Conservation (phyloP, 371 early-diverging fungal species). For the Mortierella sp. region DNA sequence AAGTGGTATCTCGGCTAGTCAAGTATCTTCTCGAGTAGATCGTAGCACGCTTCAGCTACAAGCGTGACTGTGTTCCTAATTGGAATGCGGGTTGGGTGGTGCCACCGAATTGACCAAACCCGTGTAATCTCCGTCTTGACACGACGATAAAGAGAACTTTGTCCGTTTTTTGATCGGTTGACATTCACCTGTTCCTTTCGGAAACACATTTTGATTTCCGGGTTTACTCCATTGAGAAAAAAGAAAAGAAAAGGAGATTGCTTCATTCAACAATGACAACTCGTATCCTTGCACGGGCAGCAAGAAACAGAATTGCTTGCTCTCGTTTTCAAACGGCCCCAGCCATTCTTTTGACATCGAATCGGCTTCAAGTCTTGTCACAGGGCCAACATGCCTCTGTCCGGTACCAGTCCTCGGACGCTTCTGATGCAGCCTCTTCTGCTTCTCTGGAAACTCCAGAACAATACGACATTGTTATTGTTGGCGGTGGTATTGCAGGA, state of each 20-base stretch:
- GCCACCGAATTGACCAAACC: too few species aligned
- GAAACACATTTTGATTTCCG: too few species aligned
- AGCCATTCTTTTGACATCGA: conserved; percentile 15
- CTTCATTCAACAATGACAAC: conserved; percentile 6
- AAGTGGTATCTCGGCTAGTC: conserved; percentile 68
- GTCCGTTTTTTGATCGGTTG: too few species aligned
- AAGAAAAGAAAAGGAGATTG: not conserved
- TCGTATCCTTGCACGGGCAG: conserved; percentile 13
- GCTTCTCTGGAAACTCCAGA: conserved; percentile 19
- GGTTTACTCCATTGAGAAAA: too few species aligned
- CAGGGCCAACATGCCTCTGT: not conserved
- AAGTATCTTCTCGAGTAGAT: conserved; percentile 51
- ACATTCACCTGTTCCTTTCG: too few species aligned
- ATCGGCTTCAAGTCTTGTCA: conserved; percentile 13
- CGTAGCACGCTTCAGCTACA: too few species aligned
- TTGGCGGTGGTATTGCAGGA: conserved; percentile 96
- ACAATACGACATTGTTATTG: conserved; percentile 82
- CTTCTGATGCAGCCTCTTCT: not conserved
- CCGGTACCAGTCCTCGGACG: conserved; percentile 5
- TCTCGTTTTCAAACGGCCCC: conserved; percentile 8
- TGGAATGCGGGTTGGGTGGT: too few species aligned
- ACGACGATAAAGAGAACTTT: too few species aligned
- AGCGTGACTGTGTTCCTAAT: too few species aligned
- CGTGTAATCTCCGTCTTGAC: too few species aligned
- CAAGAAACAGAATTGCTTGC: conserved; percentile 14